Conservation (phyloP, 257 asterid genomes). For the Penstemon davidsonii region DNA sequence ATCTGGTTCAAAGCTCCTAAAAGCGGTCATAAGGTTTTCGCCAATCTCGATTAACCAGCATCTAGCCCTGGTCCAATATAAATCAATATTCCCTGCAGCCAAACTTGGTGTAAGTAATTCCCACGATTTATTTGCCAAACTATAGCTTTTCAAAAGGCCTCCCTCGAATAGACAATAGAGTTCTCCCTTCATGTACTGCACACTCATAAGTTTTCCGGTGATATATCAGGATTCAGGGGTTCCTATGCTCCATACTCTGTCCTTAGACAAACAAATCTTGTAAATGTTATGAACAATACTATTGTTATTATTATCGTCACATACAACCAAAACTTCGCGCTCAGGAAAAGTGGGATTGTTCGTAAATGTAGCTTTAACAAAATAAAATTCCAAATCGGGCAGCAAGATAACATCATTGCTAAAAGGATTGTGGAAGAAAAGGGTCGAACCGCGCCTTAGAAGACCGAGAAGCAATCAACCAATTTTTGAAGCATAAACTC, state of each 20-base stretch:
- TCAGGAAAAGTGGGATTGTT: not conserved
- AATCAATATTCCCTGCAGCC: not conserved
- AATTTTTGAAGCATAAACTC: not conserved
- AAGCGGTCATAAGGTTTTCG: not conserved
- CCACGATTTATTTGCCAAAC: not conserved
- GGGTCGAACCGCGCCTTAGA: not conserved
- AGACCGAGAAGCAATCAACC: conserved; percentile 7
- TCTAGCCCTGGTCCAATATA: not conserved
- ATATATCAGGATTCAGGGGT: not conserved
- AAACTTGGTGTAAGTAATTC: not conserved
- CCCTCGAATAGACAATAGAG: not conserved
- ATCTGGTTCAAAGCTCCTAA: not conserved
- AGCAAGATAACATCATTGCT: not conserved
- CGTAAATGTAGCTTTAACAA: not conserved
- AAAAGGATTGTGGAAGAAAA: conserved; percentile 14
- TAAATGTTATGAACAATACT: not conserved
- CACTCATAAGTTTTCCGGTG: not conserved
- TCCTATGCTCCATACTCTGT: not conserved
- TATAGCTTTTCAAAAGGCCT: not conserved
- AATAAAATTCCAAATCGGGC: not conserved
- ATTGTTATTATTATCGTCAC: no score
- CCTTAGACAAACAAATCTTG: not conserved
- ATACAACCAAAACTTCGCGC: not conserved
- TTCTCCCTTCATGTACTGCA: conserved; percentile 1
- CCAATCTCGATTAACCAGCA: no score